Percentiles rank a stretch among this genome's conserved stretches.
Conservation (phyloP, 2,329 filamentous ascomycete genomes). For the Aureobasidium sp. region DNA sequence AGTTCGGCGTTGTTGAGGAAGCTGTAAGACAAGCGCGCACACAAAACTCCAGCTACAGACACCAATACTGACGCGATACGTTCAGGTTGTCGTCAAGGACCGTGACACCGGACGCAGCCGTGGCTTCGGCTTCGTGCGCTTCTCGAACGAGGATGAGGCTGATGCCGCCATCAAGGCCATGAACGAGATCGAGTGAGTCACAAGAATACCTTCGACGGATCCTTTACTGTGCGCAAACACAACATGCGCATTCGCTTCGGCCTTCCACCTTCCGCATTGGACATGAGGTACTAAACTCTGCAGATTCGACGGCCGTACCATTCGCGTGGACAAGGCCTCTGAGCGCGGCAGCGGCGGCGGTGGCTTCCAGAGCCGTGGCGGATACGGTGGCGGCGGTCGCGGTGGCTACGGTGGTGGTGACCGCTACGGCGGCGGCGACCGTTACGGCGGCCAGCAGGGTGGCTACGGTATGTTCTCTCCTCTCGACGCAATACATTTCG, state of each 20-base stretch:
- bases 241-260: neutral
- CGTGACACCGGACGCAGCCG: slow-evolving; percentile 93
- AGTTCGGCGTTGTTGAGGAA: slow-evolving; percentile 86
- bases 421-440: slow-evolving; percentile 22
- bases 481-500: neutral
- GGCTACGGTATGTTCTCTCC: slow-evolving; percentile 13
- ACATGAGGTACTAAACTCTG: slow-evolving; percentile 4
- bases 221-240: slow-evolving; percentile 10
- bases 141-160: slow-evolving; percentile 65
- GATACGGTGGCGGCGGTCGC: slow-evolving; percentile 28
- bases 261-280: neutral
- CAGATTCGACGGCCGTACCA: slow-evolving; percentile 87
- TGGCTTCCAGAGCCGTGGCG: slow-evolving; percentile 35
- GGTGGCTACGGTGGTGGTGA: slow-evolving; percentile 21
- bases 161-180: slow-evolving; percentile 66
- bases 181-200: slow-evolving; percentile 80
- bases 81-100: slow-evolving; percentile 91
- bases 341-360: slow-evolving; percentile 60
- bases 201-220: neutral
- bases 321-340: slow-evolving; percentile 92
- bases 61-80: neutral
- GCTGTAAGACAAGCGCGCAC: slow-evolving; percentile 57
- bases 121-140: slow-evolving; percentile 95
- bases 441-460: slow-evolving; percentile 23
- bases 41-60: slow-evolving; percentile 23